Percentiles rank a stretch among this genome's conserved stretches.
These are phyloP conservation scores for Ascochyta pisi DNA, from an alignment of 2,329 filamentous ascomycete genomes.

Conservation along the genomic window DNA sequence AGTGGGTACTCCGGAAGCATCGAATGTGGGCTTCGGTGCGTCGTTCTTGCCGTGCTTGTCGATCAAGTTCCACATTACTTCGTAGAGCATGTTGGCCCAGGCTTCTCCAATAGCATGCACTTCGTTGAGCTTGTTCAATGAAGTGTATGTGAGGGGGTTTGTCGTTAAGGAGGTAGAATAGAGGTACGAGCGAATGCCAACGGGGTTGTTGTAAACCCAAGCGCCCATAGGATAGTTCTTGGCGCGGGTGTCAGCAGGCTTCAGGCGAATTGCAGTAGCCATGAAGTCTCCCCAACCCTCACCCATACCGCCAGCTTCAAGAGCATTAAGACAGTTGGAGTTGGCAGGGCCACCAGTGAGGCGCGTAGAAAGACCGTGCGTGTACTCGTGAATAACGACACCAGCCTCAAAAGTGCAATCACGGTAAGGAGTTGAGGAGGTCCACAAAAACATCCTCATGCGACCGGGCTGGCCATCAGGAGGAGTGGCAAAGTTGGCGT, in stretches of 20 bases:
- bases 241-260: constrained; percentile 54
- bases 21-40: constrained; percentile 51
- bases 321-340: constrained; percentile 54
- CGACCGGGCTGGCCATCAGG: constrained; percentile 51
- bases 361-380: constrained; percentile 60
- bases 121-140: constrained; percentile 38
- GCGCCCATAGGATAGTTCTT: constrained; percentile 59
- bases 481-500: constrained; percentile 64
- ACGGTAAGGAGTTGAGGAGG: constrained; percentile 54
- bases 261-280: constrained; percentile 59
- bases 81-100: constrained; percentile 63
- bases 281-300: constrained; percentile 66
- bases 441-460: constrained; percentile 68
- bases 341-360: constrained; percentile 66
- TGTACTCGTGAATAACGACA: constrained; percentile 63
- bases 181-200: constrained; percentile 58
- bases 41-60: constrained; percentile 63
- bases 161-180: constrained; percentile 61
- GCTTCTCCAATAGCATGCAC: constrained; percentile 61
- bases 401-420: constrained; percentile 66
- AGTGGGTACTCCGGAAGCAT: constrained; percentile 55
- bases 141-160: constrained; percentile 61
- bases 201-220: constrained; percentile 56
- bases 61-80: constrained; percentile 65
- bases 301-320: constrained; percentile 63